Conservation (phyloP, 225 moss, liverwort and hornwort genomes). For the Marchantia paleacea region DNA sequence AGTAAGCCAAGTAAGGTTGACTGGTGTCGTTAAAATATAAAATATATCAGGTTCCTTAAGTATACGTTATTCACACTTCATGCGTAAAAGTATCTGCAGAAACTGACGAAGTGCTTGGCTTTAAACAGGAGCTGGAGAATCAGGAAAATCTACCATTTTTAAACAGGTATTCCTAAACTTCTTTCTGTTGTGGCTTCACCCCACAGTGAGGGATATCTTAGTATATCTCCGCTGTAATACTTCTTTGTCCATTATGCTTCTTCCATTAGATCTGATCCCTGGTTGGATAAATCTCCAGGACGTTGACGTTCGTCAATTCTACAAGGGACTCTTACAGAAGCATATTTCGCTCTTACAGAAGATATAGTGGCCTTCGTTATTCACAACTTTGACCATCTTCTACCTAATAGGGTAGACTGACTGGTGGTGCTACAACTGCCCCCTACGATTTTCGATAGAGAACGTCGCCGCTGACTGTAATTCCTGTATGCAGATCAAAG, state of each 20-base stretch:
- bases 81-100: not conserved
- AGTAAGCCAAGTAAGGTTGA: not conserved
- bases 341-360: no score
- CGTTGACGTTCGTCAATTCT: no score
- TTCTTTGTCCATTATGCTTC: not conserved
- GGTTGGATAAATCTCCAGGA: not conserved
- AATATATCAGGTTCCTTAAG: no score
- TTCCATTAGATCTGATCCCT: not conserved
- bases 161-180: conserved; percentile 42
- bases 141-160: conserved; percentile 67
- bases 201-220: not conserved
- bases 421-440: not conserved
- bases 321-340: no score
- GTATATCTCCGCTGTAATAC: not conserved
- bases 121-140: conserved; percentile 57
- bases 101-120: not conserved
- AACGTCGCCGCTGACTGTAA: not conserved
- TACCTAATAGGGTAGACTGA: not conserved
- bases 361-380: no score
- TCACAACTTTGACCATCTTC: no score
- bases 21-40: not conserved
- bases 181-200: not conserved
- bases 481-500: conserved; percentile 45
- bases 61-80: no score
- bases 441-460: no score